Base-by-base conservation (phyloP, 805 yeast genomes). In the Barnettozyma vustinii region DNA sequence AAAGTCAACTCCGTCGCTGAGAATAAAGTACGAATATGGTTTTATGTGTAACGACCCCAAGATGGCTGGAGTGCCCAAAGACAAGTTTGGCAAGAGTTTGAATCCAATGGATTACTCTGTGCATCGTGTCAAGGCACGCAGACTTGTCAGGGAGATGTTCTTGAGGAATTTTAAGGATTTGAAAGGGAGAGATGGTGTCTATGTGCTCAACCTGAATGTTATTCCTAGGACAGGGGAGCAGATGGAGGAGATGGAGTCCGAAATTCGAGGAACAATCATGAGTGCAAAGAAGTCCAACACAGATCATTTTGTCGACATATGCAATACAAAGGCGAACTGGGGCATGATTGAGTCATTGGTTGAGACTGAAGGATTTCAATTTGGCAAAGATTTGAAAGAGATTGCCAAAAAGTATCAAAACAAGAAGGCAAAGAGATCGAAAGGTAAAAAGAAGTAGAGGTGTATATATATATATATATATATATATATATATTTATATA, bases 1-100 rank as follows among this genome's bases (percentile, higher is more conserved):
- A 13, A 60, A 60, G 44, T 48, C 52, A 12, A 49, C 47, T n/a
- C 63, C 62, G 2, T 55, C 61, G 0, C 19, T 60, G 9, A 30
- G 62, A n/a, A 43, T 60, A 5, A 53, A 52, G 37, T 56, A 47
- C 37, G 37, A 49, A 9, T 54, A 55, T 18, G 57, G 56, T 1
- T 52, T 27, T 9, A 10, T 50, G 5, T 47, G 52, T 21, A 60
- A 60, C 46, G 56, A 58, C 41, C 46, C 50, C 8, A 23, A 10
- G 2, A 33, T 55, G 15, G 23, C 42, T 8, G 23, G n/a, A 13
- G 32, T 42, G 15, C 27, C 49, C 19, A 50, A 48, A 39, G 21
- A 15, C 12, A 43, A 39, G 25, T 46, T 49, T 23, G 37, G 40
- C 16, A 59, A 49, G 37, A 55, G 53, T 18, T 40, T 50, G 23